phyloP scores from a whole-genome alignment of 73 alveolate species.

The Stentor coeruleus region DNA sequence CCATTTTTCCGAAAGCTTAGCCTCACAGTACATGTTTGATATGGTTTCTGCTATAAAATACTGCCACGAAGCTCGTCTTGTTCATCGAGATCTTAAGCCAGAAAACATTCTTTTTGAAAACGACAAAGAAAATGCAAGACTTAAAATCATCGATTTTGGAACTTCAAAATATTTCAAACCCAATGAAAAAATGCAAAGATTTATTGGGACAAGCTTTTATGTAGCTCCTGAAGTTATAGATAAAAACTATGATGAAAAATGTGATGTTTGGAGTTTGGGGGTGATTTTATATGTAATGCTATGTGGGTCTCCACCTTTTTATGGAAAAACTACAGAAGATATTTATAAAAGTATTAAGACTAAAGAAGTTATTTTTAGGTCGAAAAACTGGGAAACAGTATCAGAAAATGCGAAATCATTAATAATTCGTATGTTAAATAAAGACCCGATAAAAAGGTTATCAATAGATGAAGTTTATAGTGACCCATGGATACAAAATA shows the following conservation, averaged over 20 bases:
- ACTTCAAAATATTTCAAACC: conserved; percentile 36
- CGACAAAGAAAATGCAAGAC: conserved; percentile 28
- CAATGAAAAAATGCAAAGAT: conserved; percentile 27
- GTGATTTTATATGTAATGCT: too few species aligned
- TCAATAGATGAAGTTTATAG: conserved; percentile 40
- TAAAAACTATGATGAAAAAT: conserved; percentile 48
- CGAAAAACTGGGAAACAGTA: too few species aligned
- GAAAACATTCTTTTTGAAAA: conserved; percentile 36
- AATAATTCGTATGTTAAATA: too few species aligned
- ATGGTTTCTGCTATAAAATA: conserved; percentile 38
- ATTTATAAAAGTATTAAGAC: too few species aligned
- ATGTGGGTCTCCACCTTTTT: too few species aligned
- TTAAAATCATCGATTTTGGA: conserved; percentile 39
- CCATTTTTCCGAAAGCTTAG: conserved; percentile 33
- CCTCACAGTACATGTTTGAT: conserved; percentile 36
- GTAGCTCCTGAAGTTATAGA: conserved; percentile 51
- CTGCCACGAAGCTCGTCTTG: conserved; percentile 38
- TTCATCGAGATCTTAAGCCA: conserved; percentile 46
- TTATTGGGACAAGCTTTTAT: conserved; percentile 46
- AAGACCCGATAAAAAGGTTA: too few species aligned
- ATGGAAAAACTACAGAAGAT: too few species aligned
- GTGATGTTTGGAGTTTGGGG: conserved; percentile 33
- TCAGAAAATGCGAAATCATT: too few species aligned
- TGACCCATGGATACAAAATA: too few species aligned
- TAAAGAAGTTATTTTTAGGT: too few species aligned